Evolutionary conservation across 176 grass and related monocot species (phyloP), one percentile per base, ranked within the genome.

Genomic region (Aegilops bicornis): DNA sequence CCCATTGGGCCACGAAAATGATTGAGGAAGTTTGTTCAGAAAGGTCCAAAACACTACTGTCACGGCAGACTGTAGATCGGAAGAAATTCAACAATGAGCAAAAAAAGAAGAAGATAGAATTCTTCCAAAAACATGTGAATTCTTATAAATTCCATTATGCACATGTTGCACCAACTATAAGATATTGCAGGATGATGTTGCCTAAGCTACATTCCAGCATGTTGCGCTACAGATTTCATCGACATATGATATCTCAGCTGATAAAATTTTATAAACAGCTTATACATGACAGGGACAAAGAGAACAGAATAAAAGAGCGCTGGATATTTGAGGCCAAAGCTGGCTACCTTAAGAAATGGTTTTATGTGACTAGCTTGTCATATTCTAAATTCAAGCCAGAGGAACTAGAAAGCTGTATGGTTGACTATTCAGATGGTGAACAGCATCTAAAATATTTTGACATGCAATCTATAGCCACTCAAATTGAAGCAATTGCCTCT

Each of bases 251-350:
- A 78, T 61, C 45, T 7, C 89, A 93, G 82, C 33, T 87, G 5
- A 87, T 50, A 72, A 84, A 74, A 63, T 91, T 96, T 80, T 67
- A 84, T 50, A 83, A 82, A 19, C 73, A 40, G 60, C 91, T 86
- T 80, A 84, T 96, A 85, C 67, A 85, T 65, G 87, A 90, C 54
- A 96, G 94, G 89, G 89, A 96, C 66, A 89, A 81, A 76, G 94
- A 96, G 82, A 79, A 78, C 19, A 83, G 76, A 65, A 85, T 83
- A 77, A 91, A 83, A 68, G 78, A 83, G 4, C 65, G 83, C 29
- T 93, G 94, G 91, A 89, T 89, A 69, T 88, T 89, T 70, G 86
- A 93, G 75, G 91, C 94, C 33, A 78, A 78, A 88, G 77, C 85
- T 91, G 94, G 94, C 48, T 91, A 80, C 83, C 91, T 96, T 88